Base-by-base conservation (phyloP, 495 filamentous ascomycete genomes). In the Friedmanniomyces endolithicus region DNA sequence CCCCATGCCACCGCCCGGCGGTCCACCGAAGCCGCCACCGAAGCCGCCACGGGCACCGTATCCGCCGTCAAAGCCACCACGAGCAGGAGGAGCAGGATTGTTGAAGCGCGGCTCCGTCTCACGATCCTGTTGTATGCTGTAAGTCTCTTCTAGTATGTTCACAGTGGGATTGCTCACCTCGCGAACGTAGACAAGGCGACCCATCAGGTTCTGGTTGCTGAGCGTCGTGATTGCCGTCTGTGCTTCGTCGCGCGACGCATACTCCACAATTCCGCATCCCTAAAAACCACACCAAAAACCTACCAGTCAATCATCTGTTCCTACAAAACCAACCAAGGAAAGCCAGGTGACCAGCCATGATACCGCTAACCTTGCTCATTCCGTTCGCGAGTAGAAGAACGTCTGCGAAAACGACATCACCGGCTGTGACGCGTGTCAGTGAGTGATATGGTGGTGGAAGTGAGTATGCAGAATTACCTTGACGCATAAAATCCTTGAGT, bases 261-360 rank as follows among this genome's bases (percentile, higher is more conserved):
- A 98, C 84, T 98, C 92, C 84, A 98, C 92, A 88, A 98, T 98
- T 78, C 92, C 94, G 90, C 92, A 98, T 88, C 94, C 92, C 92
- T 98, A 96, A 84, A 95, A 73, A 74, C 81, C 77, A 85, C 85
- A 77, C 79, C 87, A 81, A 59, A 52, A 81, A 83, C 88, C 89
- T 87, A 83, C 83, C 90, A 90, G 92, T 98, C 90, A 98, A 98
- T 88, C 87, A 88, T 27, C 94, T 88, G 84, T 84, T 87, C n/a
- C 87, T 88, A 85, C 82, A 82, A 90, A 75, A 69, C 59, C 57
- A 69, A 70, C 65, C 67, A 73, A 68, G 68, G 64, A 68, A 70
- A 81, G 77, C 77, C 75, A 79, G 79, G 77, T 84, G 82, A 79
- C 83, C 84, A 88, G 81, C 81, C 86, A 82, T 80, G 81, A 89